Base-by-base conservation (phyloP, 129 eudicot genomes). In the Ambrosia trifida region DNA sequence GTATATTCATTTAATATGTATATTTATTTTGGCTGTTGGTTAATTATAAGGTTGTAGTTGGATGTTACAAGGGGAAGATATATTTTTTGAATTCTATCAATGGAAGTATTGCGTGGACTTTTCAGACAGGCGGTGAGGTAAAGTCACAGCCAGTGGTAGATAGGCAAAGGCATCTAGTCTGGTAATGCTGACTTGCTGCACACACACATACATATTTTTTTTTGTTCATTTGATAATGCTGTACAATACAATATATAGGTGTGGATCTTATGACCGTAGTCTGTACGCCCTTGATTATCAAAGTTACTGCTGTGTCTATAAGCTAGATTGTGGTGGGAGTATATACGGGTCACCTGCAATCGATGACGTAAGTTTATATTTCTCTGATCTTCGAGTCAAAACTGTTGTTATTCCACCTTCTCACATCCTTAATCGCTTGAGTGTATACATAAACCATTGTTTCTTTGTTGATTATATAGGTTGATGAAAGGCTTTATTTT, bases 221-320 rank as follows among this genome's bases (percentile, higher is more conserved):
- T 9, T 58, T n/a, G 7, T 32, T 31, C 46, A 58, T 17, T 28
- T 52, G 33, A 43, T 82, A 28, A 62, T 32, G 66, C 8, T 59
- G 18, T 24, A 30, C 45, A 49, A 0, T 47, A 43, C 58, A 53
- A 63, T 62, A 36, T 73, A 68, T 75, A 88, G 96, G 96, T 93
- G 96, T 85, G 98, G 98, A 70, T 93, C 98, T 50, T 84, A 93
- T 72, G 98, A 93, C 70, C 96, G 82, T 68, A 72, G 79, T 73
- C 85, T 93, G 7, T 93, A 93, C 54, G 98, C 87, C 69, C 91
- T 93, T 78, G 83, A 89, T 81, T 87, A 93, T 81, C 68, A 49
- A 78, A 77, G 59, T 64, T 51, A 89, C 65, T 68, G 78, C 45
- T 93, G 98, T 62, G 72, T 82, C 45, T 85, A 75, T 80, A 85